A percentile compares a stretch with the other conserved stretches of the same genome.
Evolutionary conservation across 83 land plant genomes (phyloP).

Genomic region (Thuja plicata): DNA sequence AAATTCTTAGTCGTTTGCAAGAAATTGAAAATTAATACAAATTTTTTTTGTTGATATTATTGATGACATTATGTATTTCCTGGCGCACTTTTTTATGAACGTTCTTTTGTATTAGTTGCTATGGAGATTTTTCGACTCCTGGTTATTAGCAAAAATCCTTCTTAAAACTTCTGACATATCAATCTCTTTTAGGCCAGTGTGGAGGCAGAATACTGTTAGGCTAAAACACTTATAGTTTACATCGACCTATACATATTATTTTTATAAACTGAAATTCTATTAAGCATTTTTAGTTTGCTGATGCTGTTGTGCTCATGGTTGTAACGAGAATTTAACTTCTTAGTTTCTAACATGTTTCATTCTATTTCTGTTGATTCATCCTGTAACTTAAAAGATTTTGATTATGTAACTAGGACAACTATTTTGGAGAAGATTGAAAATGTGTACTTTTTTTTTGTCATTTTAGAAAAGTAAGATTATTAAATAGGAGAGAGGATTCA

Average conservation of each 20-base stretch:
- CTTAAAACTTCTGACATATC: neutral
- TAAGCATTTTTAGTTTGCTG: neutral
- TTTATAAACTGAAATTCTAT: neutral
- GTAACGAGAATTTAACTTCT: neutral
- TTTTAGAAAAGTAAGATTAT: neutral
- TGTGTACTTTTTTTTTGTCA: neutral
- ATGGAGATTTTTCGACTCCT: neutral
- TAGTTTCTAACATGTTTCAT: neutral
- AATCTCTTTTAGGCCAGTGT: neutral
- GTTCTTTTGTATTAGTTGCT: neutral
- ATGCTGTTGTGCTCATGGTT: neutral
- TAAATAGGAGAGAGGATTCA: too few relatives aligned
- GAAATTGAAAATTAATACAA: neutral
- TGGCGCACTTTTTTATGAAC: neutral
- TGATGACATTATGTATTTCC: too few relatives aligned
- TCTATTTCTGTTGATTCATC: neutral
- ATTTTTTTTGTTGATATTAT: too few relatives aligned
- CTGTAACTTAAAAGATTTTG: neutral
- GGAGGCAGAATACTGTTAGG: neutral
- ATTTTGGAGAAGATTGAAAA: neutral
- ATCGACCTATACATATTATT: neutral
- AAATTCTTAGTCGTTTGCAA: neutral
- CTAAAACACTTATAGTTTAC: neutral
- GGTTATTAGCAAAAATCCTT: neutral
- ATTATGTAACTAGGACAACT: neutral